These are phyloP conservation scores for Myochromella boudieri DNA, from an alignment of 768 basidiomycete species.

Conservation along the genomic window DNA sequence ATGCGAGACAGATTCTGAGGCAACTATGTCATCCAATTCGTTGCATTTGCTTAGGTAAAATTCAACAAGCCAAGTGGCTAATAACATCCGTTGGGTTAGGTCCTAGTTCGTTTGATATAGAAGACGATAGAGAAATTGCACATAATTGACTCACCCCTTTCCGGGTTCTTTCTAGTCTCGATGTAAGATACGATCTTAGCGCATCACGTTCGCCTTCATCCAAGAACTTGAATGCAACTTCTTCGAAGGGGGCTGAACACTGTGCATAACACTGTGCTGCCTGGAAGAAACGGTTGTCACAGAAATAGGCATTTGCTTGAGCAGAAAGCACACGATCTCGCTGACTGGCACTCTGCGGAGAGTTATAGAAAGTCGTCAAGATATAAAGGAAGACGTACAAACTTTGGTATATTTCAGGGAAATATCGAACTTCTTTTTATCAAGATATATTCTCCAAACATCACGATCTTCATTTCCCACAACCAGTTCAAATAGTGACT, in stretches of 20 bases:
- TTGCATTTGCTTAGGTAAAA: slow-evolving; percentile 97
- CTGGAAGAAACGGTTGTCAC: slow-evolving; percentile 80
- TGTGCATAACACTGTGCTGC: slow-evolving; percentile 93
- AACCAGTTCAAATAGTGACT: slow-evolving; percentile 85
- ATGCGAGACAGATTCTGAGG: slow-evolving; percentile 77
- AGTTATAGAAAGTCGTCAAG: neutral
- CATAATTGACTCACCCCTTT: slow-evolving; percentile 61
- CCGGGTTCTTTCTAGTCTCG: slow-evolving; percentile 80
- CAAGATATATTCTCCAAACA: slow-evolving; percentile 90
- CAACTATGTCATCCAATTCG: slow-evolving; percentile 91
- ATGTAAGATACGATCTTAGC: slow-evolving; percentile 84
- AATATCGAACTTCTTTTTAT: slow-evolving; percentile 72
- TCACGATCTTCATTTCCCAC: slow-evolving; percentile 88
- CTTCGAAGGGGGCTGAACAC: slow-evolving; percentile 86
- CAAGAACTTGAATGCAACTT: slow-evolving; percentile 86
- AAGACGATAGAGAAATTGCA: neutral
- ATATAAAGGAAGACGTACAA: slow-evolving; percentile 13
- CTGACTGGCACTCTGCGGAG: slow-evolving; percentile 75
- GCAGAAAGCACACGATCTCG: slow-evolving; percentile 80
- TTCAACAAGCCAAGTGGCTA: slow-evolving; percentile 98
- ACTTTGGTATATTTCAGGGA: slow-evolving; percentile 86
- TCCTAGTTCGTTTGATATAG: slow-evolving; percentile 52
- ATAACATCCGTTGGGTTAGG: slow-evolving; percentile 91
- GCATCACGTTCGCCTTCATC: slow-evolving; percentile 91
- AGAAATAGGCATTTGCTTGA: slow-evolving; percentile 81